phyloP scores from a whole-genome alignment of 345 rosid species.

The Citrus mangshanensis region DNA sequence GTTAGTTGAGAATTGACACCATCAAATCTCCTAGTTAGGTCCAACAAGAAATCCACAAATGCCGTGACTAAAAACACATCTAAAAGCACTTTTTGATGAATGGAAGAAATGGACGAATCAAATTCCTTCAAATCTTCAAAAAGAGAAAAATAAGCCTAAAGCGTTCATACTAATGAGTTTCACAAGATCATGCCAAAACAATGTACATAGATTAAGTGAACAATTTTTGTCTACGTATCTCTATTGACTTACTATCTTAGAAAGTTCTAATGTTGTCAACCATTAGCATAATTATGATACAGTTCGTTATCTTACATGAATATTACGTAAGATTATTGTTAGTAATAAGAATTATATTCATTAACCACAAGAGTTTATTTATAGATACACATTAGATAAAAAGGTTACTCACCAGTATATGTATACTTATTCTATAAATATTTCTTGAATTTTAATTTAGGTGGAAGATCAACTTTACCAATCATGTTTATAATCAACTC shows the following conservation, averaged over 20 bases:
- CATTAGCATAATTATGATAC: neutral
- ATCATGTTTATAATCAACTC: neutral
- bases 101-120: neutral
- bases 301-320: neutral
- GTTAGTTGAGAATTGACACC: neutral
- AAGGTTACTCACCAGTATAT: neutral
- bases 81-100: neutral
- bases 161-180: neutral
- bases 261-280: too few relatives aligned
- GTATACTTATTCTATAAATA: neutral
- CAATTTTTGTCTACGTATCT: neutral
- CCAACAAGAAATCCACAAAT: neutral
- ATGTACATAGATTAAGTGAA: neutral
- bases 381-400: neutral
- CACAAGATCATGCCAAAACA: neutral
- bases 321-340: too few relatives aligned
- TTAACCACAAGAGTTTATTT: neutral
- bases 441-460: neutral
- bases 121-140: too few relatives aligned
- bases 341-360: too few relatives aligned
- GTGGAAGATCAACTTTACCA: neutral
- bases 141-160: too few relatives aligned
- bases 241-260: neutral
- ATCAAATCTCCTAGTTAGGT: neutral
- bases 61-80: neutral